These are phyloP conservation scores for Podospora conica DNA, from an alignment of 495 filamentous ascomycete species.

Conservation along the genomic window DNA sequence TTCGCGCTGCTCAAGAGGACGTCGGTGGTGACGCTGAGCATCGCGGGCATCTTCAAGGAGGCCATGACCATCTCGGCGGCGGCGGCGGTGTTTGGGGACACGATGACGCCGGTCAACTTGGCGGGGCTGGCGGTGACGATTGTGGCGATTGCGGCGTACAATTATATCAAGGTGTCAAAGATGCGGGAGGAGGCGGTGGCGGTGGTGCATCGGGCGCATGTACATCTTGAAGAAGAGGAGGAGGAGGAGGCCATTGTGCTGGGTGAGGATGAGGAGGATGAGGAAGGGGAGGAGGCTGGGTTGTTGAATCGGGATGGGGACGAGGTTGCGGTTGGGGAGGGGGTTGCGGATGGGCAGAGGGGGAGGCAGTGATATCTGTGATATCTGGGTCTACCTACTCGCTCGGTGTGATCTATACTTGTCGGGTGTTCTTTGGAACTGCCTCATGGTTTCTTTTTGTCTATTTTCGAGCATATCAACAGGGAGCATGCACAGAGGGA, in stretches of 20 bases:
- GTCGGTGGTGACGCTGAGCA: constrained; percentile 89
- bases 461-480: neutral
- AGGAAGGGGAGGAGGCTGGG: neutral
- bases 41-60: constrained; percentile 99
- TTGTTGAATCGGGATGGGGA: neutral
- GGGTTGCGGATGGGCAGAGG: neutral
- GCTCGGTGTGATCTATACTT: too few relatives aligned
- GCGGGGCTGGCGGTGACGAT: constrained; percentile 86
- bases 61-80: constrained; percentile 93
- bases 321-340: neutral
- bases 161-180: constrained; percentile 86
- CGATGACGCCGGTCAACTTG: constrained; percentile 82
- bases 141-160: constrained; percentile 77
- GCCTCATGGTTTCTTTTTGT: neutral
- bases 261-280: neutral
- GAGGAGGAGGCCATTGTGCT: neutral
- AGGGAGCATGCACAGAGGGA: neutral
- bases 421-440: neutral
- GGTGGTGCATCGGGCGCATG: constrained; percentile 34
- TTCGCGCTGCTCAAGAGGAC: constrained; percentile 94
- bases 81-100: constrained; percentile 81
- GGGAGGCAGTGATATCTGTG: neutral
- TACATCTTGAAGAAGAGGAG: neutral
- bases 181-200: constrained; percentile 68
- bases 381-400: neutral